Conservation (phyloP, 1,139 yeast genomes). For the Saccharomyces hybrid region DNA sequence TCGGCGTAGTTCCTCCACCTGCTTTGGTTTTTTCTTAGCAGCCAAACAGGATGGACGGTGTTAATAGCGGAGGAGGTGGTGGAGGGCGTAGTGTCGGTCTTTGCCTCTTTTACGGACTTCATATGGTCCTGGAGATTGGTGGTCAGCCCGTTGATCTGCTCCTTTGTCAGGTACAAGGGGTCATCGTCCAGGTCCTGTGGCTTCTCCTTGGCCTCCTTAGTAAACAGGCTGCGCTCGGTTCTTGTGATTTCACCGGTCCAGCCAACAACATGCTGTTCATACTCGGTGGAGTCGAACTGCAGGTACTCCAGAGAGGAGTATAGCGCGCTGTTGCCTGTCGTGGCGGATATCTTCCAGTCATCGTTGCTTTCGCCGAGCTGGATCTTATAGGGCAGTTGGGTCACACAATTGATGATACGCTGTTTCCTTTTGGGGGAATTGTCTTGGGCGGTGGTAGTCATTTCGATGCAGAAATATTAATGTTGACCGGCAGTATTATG, state of each 20-base stretch:
- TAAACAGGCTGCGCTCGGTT: conserved; percentile 3
- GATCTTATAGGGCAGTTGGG: conserved; percentile 32
- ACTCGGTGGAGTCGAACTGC: conserved; percentile 50
- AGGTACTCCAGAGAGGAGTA: conserved; percentile 67
- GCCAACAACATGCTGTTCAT: conserved; percentile 84
- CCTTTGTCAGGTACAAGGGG: conserved; percentile 52
- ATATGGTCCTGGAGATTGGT: conserved; percentile 17
- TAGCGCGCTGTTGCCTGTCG: conserved; percentile 80
- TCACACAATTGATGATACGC: conserved; percentile 33
- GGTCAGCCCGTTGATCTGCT: conserved; percentile 40
- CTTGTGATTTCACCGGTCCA: conserved; percentile 84
- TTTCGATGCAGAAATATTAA: conserved; percentile 2
- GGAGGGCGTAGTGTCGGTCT: conserved; percentile 40
- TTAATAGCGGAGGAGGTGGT: conserved; percentile 28
- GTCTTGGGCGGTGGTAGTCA: conserved; percentile 4
- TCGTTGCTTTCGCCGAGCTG: conserved; percentile 23
- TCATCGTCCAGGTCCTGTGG: conserved; percentile 39
- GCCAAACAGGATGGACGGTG: conserved; percentile 79
- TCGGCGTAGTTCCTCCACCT: conserved; percentile 90
- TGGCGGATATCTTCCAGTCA: conserved; percentile 50
- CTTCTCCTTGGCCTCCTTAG: conserved; percentile 8
- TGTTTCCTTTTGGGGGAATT: conserved; percentile 16
- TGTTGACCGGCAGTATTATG: background rate
- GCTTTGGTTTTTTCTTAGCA: conserved; percentile 56
- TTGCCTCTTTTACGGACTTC: conserved; percentile 28